Evolutionary conservation across 2,329 filamentous ascomycete genomes (phyloP).

Genomic region (Ophiocordyceps camponoti-leonardi): DNA sequence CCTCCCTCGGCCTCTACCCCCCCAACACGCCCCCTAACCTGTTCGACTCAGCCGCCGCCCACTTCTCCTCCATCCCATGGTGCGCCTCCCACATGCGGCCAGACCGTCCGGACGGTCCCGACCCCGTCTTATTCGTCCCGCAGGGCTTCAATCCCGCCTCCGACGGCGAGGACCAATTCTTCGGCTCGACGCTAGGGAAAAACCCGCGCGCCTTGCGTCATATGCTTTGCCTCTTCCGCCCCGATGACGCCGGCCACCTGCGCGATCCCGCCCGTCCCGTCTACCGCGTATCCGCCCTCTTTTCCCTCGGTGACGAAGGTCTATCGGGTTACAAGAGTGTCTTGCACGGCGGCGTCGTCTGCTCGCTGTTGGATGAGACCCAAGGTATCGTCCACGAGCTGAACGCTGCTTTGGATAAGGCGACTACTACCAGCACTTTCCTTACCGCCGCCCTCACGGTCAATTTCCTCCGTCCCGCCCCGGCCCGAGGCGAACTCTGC

Average conservation of each 20-base stretch:
- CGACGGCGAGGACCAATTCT: conserved; percentile 15
- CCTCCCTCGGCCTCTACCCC: conserved; percentile 12
- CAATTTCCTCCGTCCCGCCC: conserved; percentile 7
- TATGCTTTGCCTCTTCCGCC: conserved; percentile 17
- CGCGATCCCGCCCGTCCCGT: conserved; percentile 10
- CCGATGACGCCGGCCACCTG: conserved; percentile 8
- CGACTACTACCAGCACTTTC: conserved; percentile 9
- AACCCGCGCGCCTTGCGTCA: conserved; percentile 11
- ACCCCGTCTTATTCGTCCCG: conserved; percentile 11
- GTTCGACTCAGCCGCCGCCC: conserved; percentile 10
- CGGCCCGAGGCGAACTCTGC: conserved; percentile 8
- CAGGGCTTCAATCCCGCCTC: conserved; percentile 14
- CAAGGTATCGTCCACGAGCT: conserved; percentile 18
- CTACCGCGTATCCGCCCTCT: conserved; percentile 12
- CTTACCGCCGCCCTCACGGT: conserved; percentile 18
- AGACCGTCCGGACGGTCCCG: conserved; percentile 2
- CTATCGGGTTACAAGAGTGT: conserved; percentile 15
- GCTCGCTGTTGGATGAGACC: conserved; percentile 18
- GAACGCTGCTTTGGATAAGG: conserved; percentile 16
- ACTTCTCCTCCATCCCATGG: conserved; percentile 20
- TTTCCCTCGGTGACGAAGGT: conserved; percentile 14
- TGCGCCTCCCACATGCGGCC: conserved; percentile 12
- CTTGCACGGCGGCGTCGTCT: conserved; percentile 19
- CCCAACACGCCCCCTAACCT: conserved; percentile 9
- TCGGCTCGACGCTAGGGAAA: conserved; percentile 13